phyloP scores from a whole-genome alignment of 768 basidiomycete species.

The Pulveroboletus ravenelii region DNA sequence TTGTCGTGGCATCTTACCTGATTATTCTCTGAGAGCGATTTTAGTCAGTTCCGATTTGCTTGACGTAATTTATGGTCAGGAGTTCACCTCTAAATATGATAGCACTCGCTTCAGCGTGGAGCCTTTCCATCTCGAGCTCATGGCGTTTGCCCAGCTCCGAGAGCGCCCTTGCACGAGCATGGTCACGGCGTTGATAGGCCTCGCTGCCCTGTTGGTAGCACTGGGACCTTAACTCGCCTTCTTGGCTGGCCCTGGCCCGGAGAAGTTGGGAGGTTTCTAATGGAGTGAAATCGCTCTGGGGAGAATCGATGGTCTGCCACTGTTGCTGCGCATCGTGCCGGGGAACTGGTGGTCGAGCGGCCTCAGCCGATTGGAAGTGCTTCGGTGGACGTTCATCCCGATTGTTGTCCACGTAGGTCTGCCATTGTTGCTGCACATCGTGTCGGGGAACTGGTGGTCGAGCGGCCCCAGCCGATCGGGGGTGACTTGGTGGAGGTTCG shows the following conservation, averaged over 20 bases:
- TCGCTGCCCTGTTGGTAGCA: slow-evolving; percentile 63
- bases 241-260: slow-evolving; percentile 67
- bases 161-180: slow-evolving; percentile 73
- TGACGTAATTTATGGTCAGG: slow-evolving; percentile 7
- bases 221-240: slow-evolving; percentile 70
- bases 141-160: slow-evolving; percentile 77
- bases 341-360: neutral
- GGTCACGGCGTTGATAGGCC: slow-evolving; percentile 69
- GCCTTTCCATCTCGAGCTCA: slow-evolving; percentile 63
- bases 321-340: slow-evolving; percentile 9
- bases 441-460: neutral
- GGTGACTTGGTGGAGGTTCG: neutral
- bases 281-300: neutral
- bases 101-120: slow-evolving; percentile 76
- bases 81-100: slow-evolving; percentile 69
- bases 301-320: neutral
- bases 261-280: slow-evolving; percentile 50
- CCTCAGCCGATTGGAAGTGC: neutral
- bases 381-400: neutral
- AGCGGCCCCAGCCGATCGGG: neutral
- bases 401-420: neutral
- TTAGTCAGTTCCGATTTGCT: neutral
- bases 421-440: slow-evolving; percentile 8
- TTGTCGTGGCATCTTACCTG: slow-evolving; percentile 34
- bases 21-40: slow-evolving; percentile 60